phyloP scores from a whole-genome alignment of 2,329 filamentous ascomycete genomes.

The Microdochium nivale region DNA sequence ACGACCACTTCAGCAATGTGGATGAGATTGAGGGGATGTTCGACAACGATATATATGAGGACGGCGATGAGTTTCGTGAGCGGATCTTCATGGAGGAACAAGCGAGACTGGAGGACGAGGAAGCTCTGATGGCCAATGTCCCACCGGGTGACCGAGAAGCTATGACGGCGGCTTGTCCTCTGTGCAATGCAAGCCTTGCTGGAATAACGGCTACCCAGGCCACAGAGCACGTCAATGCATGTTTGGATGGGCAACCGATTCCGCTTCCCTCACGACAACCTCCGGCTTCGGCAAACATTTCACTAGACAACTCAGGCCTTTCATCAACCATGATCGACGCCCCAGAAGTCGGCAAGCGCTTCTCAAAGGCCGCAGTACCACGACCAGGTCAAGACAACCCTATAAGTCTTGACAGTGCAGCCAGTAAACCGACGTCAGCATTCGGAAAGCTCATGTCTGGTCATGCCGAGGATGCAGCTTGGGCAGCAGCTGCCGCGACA shows the following conservation, averaged over 20 bases:
- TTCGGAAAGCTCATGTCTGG: conserved; percentile 91
- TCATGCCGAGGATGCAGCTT: conserved; percentile 83
- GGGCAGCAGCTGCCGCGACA: conserved; percentile 75
- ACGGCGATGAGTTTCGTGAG: conserved; percentile 58
- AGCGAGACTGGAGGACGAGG: conserved; percentile 53
- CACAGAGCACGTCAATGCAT: conserved; percentile 83
- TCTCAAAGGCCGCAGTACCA: conserved; percentile 60
- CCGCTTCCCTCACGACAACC: conserved; percentile 30
- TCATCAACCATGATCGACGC: conserved; percentile 20
- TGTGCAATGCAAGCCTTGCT: conserved; percentile 60
- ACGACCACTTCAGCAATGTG: conserved; percentile 25
- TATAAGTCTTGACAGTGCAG: conserved; percentile 44
- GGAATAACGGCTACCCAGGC: conserved; percentile 58
- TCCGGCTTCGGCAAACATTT: neutral
- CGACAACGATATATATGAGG: conserved; percentile 34
- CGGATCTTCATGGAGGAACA: conserved; percentile 71
- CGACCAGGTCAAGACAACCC: conserved; percentile 77
- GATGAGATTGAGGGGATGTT: conserved; percentile 51
- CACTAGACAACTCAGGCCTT: neutral
- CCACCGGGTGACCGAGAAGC: conserved; percentile 15
- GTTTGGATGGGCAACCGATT: conserved; percentile 73
- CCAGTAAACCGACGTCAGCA: conserved; percentile 50
- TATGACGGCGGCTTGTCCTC: conserved; percentile 54
- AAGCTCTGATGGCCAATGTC: conserved; percentile 29
- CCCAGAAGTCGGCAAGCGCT: conserved; percentile 43